phyloP scores from a whole-genome alignment of 1,284 basidiomycete genomes.

The Volvariella volvacea region DNA sequence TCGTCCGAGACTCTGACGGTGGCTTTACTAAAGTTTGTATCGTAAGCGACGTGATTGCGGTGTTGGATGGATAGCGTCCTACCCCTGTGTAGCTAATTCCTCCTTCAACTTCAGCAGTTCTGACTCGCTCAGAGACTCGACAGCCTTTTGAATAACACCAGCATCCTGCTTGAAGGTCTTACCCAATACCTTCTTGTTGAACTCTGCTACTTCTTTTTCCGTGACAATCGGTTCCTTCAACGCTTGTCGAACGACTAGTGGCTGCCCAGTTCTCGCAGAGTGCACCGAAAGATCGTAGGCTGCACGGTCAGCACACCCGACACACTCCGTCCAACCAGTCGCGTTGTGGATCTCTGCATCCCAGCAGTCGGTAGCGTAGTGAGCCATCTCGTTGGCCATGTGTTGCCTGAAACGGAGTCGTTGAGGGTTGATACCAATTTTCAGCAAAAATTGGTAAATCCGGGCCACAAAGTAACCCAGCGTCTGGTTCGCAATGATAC shows the following conservation, averaged over 20 bases:
- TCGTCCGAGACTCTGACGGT: conserved; percentile 52
- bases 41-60: conserved; percentile 9
- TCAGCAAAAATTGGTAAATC: conserved; percentile 86
- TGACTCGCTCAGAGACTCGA: conserved; percentile 67
- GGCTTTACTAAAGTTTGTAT: conserved; percentile 30
- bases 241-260: conserved; percentile 78
- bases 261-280: conserved; percentile 56
- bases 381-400: conserved; percentile 95
- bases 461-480: conserved; percentile 96
- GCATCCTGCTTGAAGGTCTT: conserved; percentile 89
- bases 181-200: conserved; percentile 87
- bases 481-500: conserved; percentile 94
- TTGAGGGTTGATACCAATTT: conserved; percentile 87
- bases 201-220: conserved; percentile 47
- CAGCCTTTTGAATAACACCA: conserved; percentile 61
- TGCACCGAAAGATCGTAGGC: conserved; percentile 85
- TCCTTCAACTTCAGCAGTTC: conserved; percentile 65
- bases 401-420: conserved; percentile 94
- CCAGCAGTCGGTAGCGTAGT: conserved; percentile 99
- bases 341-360: conserved; percentile 97
- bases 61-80: conserved; percentile 21
- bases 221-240: conserved; percentile 69
- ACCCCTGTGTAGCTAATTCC: conserved; percentile 70
- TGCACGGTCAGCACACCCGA: conserved; percentile 97
- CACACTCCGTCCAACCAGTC: conserved; percentile 98